Evolutionary conservation across 192 early-diverging fungal species (phyloP), one percentile per base, ranked within the genome.

Genomic region (Gamsiella multidivaricata): DNA sequence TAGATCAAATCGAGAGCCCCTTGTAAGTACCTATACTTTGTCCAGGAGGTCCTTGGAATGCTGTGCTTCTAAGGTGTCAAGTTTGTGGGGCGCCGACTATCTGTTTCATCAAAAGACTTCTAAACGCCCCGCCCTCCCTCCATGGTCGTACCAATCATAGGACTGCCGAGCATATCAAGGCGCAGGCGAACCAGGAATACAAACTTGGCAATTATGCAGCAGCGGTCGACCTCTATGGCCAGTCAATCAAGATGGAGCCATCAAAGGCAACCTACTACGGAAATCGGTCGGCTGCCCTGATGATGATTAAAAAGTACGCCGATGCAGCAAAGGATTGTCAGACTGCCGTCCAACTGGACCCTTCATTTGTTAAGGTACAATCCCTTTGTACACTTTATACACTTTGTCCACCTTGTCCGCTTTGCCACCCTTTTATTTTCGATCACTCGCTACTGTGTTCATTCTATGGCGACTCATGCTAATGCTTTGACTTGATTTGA

Each of bases 241-340:
- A 93, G 53, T 88, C 91, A 1, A 91, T 94, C 45, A 91, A 90
- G 31, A 33, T 88, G n/a, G 80, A 81, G 32, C 88, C 93, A 41
- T 59, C 78, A 20, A 82, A 70, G n/a, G 76, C 88, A 10, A 93
- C 88, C 5, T 92, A 89, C 59, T 92, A 91, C 61, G 80, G 79
- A 54, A 95, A 95, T 80, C 84, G 94, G n/a, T 88, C 92, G 11
- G 94, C 94, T 11, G 94, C 94, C 15, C 82, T 87, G 22, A 87
- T 90, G 62, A 92, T 93, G 88, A 57, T 88, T 37, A 82, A 84
- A 31, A 83, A 85, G 32, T 91, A 85, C 59, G 80, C 69, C 41
- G 83, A 88, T 14, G 90, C 91, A 9, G 58, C 88, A 17, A 67
- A 70, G 17, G 94, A 95, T 79, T 92, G 90, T 81, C 70, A 80